A percentile compares a stretch with the other conserved stretches of the same genome.
Conservation (phyloP, 176 grass and related monocot species). For the maize (Zea mays) region Zm-B73-REFERENCE-NAM-5.0 NC_050096.1:274408501-274409000, state of each 20-base stretch:
- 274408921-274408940: not conserved
- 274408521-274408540: too few species aligned
- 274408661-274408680: conserved; percentile 56
- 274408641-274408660: conserved; percentile 18
- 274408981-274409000: not conserved
- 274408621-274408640: not conserved
- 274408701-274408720: conserved; percentile 84
- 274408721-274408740: conserved; percentile 86
- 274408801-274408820: not conserved
- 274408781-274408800: not conserved
- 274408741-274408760: conserved; percentile 89
- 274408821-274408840: not conserved
- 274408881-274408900: not conserved
- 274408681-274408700: conserved; percentile 69
- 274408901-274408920: not conserved
- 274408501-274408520: too few species aligned
- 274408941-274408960: not conserved
- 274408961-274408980: not conserved
- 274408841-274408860: not conserved
- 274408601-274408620: conserved; percentile 11
- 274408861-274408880: not conserved
- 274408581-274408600: conserved; percentile 54
- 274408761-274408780: not conserved
- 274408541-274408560: too few species aligned
- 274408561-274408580: too few species aligned